phyloP scores from a whole-genome alignment of 1,284 basidiomycete species.

The Abortiporus biennis region DNA sequence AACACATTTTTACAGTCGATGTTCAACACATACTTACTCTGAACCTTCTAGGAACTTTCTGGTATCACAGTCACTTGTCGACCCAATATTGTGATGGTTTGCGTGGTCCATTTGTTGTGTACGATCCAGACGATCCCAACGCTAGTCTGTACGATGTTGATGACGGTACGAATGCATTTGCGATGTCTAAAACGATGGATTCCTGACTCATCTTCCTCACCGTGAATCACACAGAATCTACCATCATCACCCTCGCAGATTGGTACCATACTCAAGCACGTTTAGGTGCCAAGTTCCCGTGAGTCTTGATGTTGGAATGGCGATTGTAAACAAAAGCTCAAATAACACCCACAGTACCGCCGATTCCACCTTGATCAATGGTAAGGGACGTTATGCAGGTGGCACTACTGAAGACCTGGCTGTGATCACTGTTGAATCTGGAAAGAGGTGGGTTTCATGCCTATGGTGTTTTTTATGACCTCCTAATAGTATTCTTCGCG shows the following conservation, averaged over 20 bases:
- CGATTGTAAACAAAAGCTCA: neutral
- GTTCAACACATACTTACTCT: too few species aligned
- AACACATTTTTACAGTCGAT: too few species aligned
- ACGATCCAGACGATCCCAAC: conserved; percentile 37
- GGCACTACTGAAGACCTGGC: conserved; percentile 21
- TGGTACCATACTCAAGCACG: conserved; percentile 21
- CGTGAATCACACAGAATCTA: conserved; percentile 15
- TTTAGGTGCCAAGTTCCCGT: conserved; percentile 11
- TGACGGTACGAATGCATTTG: conserved; percentile 23
- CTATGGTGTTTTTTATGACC: too few species aligned
- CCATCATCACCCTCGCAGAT: conserved; percentile 22
- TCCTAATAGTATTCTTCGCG: neutral
- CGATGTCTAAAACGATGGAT: too few species aligned
- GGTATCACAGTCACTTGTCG: conserved; percentile 20
- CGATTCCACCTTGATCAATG: conserved; percentile 45
- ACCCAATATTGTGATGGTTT: conserved; percentile 32
- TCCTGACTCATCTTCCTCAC: neutral
- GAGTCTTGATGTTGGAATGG: conserved; percentile 5
- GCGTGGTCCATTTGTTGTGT: conserved; percentile 32
- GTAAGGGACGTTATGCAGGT: conserved; percentile 28
- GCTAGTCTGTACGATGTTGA: conserved; percentile 35
- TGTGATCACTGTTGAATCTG: conserved; percentile 24
- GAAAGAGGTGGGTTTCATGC: conserved; percentile 34
- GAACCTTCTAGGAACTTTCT: conserved; percentile 21
- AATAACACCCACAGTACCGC: conserved; percentile 1